A percentile compares a stretch with the other conserved stretches of the same genome.
Evolutionary conservation across 306 rosid species (phyloP).

Genomic region (Ormosia emarginata): DNA sequence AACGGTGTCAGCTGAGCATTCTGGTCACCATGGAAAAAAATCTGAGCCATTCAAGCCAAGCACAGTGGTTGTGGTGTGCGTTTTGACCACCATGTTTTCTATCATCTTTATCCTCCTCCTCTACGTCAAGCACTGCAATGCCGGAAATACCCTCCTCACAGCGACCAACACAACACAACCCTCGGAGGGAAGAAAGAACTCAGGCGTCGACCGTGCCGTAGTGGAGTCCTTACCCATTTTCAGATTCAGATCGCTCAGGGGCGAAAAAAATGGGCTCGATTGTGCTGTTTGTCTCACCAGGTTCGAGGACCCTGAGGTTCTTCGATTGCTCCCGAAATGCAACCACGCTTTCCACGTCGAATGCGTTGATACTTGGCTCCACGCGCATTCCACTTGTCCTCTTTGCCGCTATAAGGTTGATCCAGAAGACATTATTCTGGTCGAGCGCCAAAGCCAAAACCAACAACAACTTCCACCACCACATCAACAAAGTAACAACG

Average conservation of each 20-base stretch:
- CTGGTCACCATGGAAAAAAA: not conserved
- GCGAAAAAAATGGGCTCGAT: constrained; percentile 59
- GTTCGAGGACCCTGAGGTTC: constrained; percentile 54
- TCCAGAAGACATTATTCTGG: constrained; percentile 32
- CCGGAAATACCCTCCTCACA: not conserved
- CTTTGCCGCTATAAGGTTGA: constrained; percentile 59
- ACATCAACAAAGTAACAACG: not conserved
- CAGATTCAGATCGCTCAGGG: constrained; percentile 53
- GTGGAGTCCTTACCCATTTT: constrained; percentile 63
- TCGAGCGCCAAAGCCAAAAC: not conserved
- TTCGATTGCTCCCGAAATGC: constrained; percentile 73
- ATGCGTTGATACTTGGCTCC: constrained; percentile 77
- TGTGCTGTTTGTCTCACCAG: constrained; percentile 62
- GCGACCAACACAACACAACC: not conserved
- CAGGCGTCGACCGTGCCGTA: constrained; percentile 51
- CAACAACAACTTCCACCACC: not conserved
- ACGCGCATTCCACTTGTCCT: constrained; percentile 72
- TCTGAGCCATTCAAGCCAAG: constrained; percentile 31
- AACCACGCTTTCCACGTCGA: constrained; percentile 39
- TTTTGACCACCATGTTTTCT: constrained; percentile 46
- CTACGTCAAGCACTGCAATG: constrained; percentile 56
- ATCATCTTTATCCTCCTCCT: constrained; percentile 60
- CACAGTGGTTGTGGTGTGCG: constrained; percentile 37
- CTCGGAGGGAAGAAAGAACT: constrained; percentile 41
- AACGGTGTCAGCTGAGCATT: not conserved